A percentile compares a stretch with the other conserved stretches of the same genome.
These are phyloP conservation scores for Fusarium luffae DNA, from an alignment of 2,329 filamentous ascomycete species.

Conservation along the genomic window DNA sequence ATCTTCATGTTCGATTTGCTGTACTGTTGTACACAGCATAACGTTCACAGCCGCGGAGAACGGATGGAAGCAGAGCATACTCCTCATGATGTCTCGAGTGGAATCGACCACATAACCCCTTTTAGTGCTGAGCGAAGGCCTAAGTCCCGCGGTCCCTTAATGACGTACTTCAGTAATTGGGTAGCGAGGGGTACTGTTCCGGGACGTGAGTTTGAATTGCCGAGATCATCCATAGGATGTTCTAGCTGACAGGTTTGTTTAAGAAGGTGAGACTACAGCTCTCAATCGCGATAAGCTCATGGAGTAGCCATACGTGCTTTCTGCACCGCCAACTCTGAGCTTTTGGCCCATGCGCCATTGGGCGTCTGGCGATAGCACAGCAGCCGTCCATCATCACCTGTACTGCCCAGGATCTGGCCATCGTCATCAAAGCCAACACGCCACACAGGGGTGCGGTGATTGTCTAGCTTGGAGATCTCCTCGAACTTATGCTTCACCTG, in stretches of 20 bases:
- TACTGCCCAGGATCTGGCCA: conserved; percentile 79
- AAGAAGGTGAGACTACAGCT: not conserved
- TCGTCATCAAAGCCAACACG: conserved; percentile 76
- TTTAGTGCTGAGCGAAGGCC: not conserved
- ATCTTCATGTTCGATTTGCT: not conserved
- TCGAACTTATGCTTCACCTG: conserved; percentile 72
- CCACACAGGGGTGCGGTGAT: conserved; percentile 79
- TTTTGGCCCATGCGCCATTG: conserved; percentile 68
- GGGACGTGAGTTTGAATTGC: not conserved
- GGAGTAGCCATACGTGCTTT: conserved; percentile 65
- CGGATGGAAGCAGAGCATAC: not conserved
- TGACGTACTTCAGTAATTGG: not conserved
- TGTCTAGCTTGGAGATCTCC: conserved; percentile 74
- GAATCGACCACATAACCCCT: not conserved
- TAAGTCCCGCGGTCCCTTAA: not conserved
- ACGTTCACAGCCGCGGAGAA: too few relatives aligned
- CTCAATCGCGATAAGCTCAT: conserved; percentile 32
- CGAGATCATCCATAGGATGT: too few relatives aligned
- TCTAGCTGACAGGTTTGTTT: not conserved
- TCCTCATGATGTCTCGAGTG: not conserved
- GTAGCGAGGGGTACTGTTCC: not conserved
- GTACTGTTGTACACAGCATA: not conserved
- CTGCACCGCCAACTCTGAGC: conserved; percentile 68
- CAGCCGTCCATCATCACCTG: conserved; percentile 78
- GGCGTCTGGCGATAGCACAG: conserved; percentile 71